Conservation (phyloP, 805 yeast species). For the Saccharomycopsis javanensis region DNA sequence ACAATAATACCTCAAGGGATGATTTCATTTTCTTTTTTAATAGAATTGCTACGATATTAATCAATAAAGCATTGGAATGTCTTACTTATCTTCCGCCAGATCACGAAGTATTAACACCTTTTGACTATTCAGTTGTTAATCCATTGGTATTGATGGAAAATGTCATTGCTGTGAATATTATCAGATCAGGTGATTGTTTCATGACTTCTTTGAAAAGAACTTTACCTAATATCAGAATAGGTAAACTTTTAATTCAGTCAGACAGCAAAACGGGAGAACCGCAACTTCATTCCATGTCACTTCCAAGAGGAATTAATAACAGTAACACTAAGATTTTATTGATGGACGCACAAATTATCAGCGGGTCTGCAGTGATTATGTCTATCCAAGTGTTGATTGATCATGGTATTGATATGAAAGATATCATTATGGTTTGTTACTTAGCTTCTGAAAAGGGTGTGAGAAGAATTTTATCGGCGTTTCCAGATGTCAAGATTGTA, state of each 20-base stretch:
- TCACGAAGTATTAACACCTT: conserved; percentile 5
- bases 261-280: conserved; percentile 92
- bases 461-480: conserved; percentile 63
- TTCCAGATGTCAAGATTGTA: conserved; percentile 57
- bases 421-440: conserved; percentile 62
- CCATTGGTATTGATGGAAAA: conserved; percentile 28
- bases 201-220: conserved; percentile 68
- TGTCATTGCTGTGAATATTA: conserved; percentile 65
- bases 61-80: conserved; percentile 58
- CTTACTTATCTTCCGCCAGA: conserved; percentile 10
- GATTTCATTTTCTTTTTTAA: conserved; percentile 85
- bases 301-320: conserved; percentile 38
- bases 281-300: conserved; percentile 68
- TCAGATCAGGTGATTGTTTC: conserved; percentile 90
- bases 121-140: conserved; percentile 4
- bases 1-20: conserved; percentile 45
- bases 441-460: conserved; percentile 74
- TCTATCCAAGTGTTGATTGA: conserved; percentile 81
- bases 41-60: conserved; percentile 62
- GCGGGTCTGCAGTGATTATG: conserved; percentile 94
- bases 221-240: conserved; percentile 68
- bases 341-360: conserved; percentile 78
- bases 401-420: conserved; percentile 53
- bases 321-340: conserved; percentile 42
- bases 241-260: conserved; percentile 79